These are phyloP conservation scores for Penicillium oxalicum DNA, from an alignment of 2,329 filamentous ascomycete genomes.

Conservation along the genomic window DNA sequence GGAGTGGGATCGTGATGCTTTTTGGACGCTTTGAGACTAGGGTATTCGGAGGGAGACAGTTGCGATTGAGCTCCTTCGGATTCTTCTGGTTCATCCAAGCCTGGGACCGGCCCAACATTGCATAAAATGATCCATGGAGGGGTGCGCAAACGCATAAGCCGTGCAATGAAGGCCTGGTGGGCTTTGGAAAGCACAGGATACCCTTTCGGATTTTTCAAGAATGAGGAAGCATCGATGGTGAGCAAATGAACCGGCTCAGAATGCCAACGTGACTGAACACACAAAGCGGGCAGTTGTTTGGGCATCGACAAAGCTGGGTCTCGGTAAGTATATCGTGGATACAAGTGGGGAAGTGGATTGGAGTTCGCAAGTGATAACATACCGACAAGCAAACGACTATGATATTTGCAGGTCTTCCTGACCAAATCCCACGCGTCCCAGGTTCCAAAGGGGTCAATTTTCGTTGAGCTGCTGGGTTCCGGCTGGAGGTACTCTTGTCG, in stretches of 20 bases:
- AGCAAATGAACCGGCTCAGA: constrained; percentile 57
- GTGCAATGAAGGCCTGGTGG: constrained; percentile 53
- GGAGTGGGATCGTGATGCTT: constrained; percentile 53
- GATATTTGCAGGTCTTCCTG: constrained; percentile 79
- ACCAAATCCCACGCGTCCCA: constrained; percentile 96
- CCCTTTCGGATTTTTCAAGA: constrained; percentile 54
- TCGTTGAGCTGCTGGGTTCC: constrained; percentile 34
- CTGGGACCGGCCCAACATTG: constrained; percentile 52
- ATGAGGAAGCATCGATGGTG: constrained; percentile 48
- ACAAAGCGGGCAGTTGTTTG: constrained; percentile 51
- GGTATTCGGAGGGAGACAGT: constrained; percentile 47
- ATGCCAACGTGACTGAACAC: constrained; percentile 56
- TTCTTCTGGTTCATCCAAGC: constrained; percentile 31
- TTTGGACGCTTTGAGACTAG: constrained; percentile 59
- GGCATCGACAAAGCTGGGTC: constrained; percentile 52
- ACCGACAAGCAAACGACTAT: constrained; percentile 75
- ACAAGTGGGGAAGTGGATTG: background rate
- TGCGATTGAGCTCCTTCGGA: constrained; percentile 13
- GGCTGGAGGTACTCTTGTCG: constrained; percentile 35
- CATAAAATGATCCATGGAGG: constrained; percentile 57
- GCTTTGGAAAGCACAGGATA: constrained; percentile 54
- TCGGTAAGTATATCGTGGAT: constrained; percentile 12
- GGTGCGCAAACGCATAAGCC: constrained; percentile 52
- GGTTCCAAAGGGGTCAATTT: constrained; percentile 65
- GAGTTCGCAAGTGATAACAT: constrained; percentile 38